phyloP scores from a whole-genome alignment of 1,139 yeast species.

The Blastobotrys buckinghamii region DNA sequence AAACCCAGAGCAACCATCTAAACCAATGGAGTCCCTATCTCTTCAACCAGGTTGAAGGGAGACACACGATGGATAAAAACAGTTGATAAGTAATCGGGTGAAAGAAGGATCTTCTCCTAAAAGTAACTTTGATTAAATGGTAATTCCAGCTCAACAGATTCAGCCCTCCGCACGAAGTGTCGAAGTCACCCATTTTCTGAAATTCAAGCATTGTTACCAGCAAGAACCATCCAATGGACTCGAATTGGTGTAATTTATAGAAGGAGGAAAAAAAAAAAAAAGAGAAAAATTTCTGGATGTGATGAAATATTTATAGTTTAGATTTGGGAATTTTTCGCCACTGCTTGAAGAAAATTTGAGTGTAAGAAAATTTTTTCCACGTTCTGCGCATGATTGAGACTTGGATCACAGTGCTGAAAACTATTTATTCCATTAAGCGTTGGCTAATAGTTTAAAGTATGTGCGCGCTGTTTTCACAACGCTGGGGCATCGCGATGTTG shows the following conservation, averaged over 20 bases:
- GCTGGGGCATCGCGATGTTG: too few species aligned
- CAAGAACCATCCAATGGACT: conserved; percentile 6
- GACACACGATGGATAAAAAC: conserved; percentile 23
- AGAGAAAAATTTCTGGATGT: not conserved
- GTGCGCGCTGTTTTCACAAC: too few species aligned
- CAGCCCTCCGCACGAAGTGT: conserved; percentile 29
- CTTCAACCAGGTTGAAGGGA: conserved; percentile 22
- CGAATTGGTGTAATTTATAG: not conserved
- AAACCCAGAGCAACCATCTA: conserved; percentile 8
- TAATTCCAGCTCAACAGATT: conserved; percentile 7
- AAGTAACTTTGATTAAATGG: not conserved
- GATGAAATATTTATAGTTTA: not conserved
- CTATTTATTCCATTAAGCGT: too few species aligned
- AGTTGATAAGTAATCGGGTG: conserved; percentile 5
- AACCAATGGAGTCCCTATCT: conserved; percentile 28
- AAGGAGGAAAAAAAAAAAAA: not conserved
- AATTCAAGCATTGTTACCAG: not conserved
- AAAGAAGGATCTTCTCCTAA: conserved; percentile 18
- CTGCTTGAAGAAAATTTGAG: too few species aligned
- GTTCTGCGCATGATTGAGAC: too few species aligned
- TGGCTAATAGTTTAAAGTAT: too few species aligned
- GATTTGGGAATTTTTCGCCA: not conserved
- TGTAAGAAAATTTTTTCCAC: too few species aligned
- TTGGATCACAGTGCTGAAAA: too few species aligned
- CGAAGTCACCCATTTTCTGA: conserved; percentile 12